Conservation (phyloP, 1,139 yeast genomes). For the Lizanozyma gosingica region DNA sequence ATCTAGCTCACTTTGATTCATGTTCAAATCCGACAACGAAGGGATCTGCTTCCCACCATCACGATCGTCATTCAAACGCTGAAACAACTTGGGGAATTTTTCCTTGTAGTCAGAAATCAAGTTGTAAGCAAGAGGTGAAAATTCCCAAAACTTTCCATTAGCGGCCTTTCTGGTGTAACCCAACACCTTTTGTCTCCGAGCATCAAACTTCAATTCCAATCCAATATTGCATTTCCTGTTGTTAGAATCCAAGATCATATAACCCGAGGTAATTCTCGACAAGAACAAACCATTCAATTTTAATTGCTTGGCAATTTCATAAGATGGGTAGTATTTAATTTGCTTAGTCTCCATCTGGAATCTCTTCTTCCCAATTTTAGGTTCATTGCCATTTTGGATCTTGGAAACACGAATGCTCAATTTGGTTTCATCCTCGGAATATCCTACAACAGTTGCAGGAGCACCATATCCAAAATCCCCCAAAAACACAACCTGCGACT, state of each 20-base stretch:
- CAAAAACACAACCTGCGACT: slow-evolving; percentile 66
- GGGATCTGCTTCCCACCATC: neutral
- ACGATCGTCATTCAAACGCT: slow-evolving; percentile 17
- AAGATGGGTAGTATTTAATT: slow-evolving; percentile 58
- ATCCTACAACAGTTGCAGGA: slow-evolving; percentile 66
- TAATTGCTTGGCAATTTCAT: slow-evolving; percentile 53
- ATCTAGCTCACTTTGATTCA: slow-evolving; percentile 12
- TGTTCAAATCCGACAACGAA: slow-evolving; percentile 3
- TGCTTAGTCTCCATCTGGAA: slow-evolving; percentile 47
- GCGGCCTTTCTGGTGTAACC: slow-evolving; percentile 64
- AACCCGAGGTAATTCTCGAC: slow-evolving; percentile 71
- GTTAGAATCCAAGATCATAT: slow-evolving; percentile 45
- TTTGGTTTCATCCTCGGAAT: slow-evolving; percentile 39
- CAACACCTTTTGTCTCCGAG: slow-evolving; percentile 69
- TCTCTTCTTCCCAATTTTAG: slow-evolving; percentile 52
- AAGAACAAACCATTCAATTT: slow-evolving; percentile 56
- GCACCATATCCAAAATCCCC: slow-evolving; percentile 89
- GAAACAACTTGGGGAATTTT: slow-evolving; percentile 56
- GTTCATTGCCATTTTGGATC: slow-evolving; percentile 45
- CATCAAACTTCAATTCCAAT: slow-evolving; percentile 75
- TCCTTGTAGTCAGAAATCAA: slow-evolving; percentile 53
- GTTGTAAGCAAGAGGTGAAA: slow-evolving; percentile 63
- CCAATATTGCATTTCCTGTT: slow-evolving; percentile 68
- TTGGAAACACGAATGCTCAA: slow-evolving; percentile 45
- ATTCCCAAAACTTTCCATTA: slow-evolving; percentile 71